Percentiles rank a stretch among this genome's conserved stretches.
phyloP scores from a whole-genome alignment of 2,329 filamentous ascomycete genomes.

The Curvularia hawaiiensis region DNA sequence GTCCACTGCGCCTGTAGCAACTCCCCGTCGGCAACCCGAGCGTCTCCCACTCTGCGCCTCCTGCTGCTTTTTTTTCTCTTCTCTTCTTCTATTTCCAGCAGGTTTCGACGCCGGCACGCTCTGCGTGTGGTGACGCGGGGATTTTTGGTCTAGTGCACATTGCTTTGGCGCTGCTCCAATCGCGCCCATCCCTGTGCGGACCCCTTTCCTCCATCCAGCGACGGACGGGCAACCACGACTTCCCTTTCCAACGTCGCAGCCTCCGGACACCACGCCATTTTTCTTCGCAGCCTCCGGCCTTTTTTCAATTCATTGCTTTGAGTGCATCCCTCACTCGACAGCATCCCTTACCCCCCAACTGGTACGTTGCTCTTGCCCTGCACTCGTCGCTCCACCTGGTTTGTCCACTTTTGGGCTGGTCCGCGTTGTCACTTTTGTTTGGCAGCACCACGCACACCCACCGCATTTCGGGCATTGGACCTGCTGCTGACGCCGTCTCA shows the following conservation, averaged over 20 bases:
- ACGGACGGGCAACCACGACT: constrained; percentile 42
- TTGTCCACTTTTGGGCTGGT: constrained; percentile 42
- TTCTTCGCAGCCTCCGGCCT: constrained; percentile 32
- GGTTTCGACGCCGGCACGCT: constrained; percentile 9
- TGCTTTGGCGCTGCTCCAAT: constrained; percentile 43
- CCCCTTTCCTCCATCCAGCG: constrained; percentile 45
- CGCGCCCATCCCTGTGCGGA: constrained; percentile 40
- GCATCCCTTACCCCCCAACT: constrained; percentile 43
- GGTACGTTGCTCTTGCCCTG: constrained; percentile 39
- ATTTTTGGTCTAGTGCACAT: constrained; percentile 43
- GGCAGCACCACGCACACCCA: constrained; percentile 27
- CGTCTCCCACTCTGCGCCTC: not conserved
- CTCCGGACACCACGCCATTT: constrained; percentile 37
- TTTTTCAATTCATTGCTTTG: constrained; percentile 36
- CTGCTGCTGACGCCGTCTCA: constrained; percentile 30
- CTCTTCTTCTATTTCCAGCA: constrained; percentile 4
- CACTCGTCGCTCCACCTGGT: constrained; percentile 35
- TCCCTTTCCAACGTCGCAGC: constrained; percentile 41
- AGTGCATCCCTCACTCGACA: constrained; percentile 43
- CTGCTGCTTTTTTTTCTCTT: not conserved
- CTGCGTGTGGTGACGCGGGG: constrained; percentile 29
- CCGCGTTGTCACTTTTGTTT: constrained; percentile 43
- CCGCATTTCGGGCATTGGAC: constrained; percentile 16
- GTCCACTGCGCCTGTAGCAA: constrained; percentile 30
- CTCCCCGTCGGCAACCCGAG: not conserved